Evolutionary conservation across 2,329 filamentous ascomycete genomes (phyloP).

Genomic region (Fusarium dlaminii): DNA sequence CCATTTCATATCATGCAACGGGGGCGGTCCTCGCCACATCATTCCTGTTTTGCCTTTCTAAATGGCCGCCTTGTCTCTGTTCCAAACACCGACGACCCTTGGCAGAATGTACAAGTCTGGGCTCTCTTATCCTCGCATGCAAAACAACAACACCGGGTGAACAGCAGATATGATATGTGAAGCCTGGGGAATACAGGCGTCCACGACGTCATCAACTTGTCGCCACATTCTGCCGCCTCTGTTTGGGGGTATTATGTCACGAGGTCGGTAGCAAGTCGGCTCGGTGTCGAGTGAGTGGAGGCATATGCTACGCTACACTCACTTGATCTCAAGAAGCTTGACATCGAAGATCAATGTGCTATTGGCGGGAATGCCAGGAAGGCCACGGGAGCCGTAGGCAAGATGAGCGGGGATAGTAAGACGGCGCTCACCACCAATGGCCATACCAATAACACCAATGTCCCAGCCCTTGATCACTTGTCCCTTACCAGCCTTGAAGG

Average conservation of each 20-base stretch:
- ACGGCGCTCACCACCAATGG: constrained; percentile 90
- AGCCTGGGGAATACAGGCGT: constrained; percentile 14
- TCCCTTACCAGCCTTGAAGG: constrained; percentile 91
- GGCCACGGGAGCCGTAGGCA: constrained; percentile 86
- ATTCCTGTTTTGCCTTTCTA: constrained; percentile 51
- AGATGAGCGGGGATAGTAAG: constrained; percentile 87
- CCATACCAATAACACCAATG: constrained; percentile 91
- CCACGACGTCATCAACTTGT: constrained; percentile 21
- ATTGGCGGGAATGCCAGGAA: constrained; percentile 90
- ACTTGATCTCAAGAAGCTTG: constrained; percentile 86
- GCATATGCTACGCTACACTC: constrained; percentile 48
- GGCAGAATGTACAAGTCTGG: constrained; percentile 56
- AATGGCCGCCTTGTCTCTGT: constrained; percentile 28
- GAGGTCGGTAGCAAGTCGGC: constrained; percentile 21
- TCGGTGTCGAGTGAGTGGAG: constrained; percentile 14
- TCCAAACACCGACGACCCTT: constrained; percentile 23
- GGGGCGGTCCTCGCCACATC: constrained; percentile 57
- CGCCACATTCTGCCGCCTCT: constrained; percentile 16
- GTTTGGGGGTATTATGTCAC: constrained; percentile 40
- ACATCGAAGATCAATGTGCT: constrained; percentile 92
- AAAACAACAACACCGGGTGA: constrained; percentile 40
- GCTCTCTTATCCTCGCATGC: constrained; percentile 53
- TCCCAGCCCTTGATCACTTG: constrained; percentile 99
- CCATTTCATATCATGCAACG: constrained; percentile 62
- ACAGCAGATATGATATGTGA: constrained; percentile 30